Base-by-base conservation (phyloP, 805 yeast genomes). In the Cyberlindnera maritima region DNA sequence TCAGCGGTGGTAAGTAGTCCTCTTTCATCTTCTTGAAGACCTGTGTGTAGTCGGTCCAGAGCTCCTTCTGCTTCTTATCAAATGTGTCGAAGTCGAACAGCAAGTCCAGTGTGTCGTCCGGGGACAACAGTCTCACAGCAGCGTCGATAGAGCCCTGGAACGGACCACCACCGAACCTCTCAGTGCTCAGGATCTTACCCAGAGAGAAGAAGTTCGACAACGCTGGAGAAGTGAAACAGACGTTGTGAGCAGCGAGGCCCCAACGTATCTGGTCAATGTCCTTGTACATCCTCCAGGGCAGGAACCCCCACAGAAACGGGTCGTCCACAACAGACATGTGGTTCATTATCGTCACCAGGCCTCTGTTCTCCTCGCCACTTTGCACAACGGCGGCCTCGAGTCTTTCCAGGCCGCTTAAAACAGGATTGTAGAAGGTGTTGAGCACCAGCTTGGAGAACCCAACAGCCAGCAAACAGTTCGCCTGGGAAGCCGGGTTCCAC, bases 271-370 rank as follows among this genome's bases (percentile, higher is more conserved):
- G 76, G 52, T 81, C 85, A 15, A 86, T 68, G 46, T 80, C 78
- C 13, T 70, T 65, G 55, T 79, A 85, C 55, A 77, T 79, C 33
- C 80, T 72, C 78, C 83, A 75, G 0, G 97, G 96, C 48, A 91
- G 71, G 31, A 85, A 78, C 0, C 95, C 96, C 88, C 95, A 92
- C 37, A 88, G 69, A 31, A 87, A 75, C 0, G 99, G 99, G 60
- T 92, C 99, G 63, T 92, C 99, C 20, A 89, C 86, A 4, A 70
- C 86, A 3, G 91, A 84, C 94, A 88, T 87, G 61, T 90, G 97
- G 64, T 91, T 91, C 96, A 89, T 88, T 14, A 88, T 76, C 0
- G 98, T 92, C 51, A 92, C 56, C 2, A 92, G 64, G 0, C 94
- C 85, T 38, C 97, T 69, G 49, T 85, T 80, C 57, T 90, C 92